phyloP scores from a whole-genome alignment of 2,329 filamentous ascomycete species.

The Fusarium drepaniforme region DNA sequence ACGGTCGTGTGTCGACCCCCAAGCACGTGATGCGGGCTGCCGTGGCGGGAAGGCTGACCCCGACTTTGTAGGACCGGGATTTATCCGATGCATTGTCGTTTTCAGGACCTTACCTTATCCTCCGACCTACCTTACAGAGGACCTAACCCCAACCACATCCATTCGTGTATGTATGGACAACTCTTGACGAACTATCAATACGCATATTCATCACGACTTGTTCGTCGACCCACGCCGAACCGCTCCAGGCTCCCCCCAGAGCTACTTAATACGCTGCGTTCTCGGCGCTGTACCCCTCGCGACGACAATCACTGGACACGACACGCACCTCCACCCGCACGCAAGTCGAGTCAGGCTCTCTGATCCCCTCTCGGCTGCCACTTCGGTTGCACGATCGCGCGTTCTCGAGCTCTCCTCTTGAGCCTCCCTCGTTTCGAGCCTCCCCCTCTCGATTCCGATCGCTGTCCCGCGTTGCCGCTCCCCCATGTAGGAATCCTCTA shows the following conservation, averaged over 20 bases:
- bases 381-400: slow-evolving; percentile 38
- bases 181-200: slow-evolving; percentile 46
- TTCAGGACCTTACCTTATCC: slow-evolving; percentile 50
- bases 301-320: slow-evolving; percentile 40
- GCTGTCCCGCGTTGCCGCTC: slow-evolving; percentile 28
- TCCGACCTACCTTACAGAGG: slow-evolving; percentile 31
- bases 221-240: slow-evolving; percentile 37
- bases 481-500: slow-evolving; percentile 52
- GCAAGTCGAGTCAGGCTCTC: slow-evolving; percentile 38
- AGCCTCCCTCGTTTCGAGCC: neutral
- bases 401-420: slow-evolving; percentile 21
- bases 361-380: slow-evolving; percentile 32
- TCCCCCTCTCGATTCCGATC: slow-evolving; percentile 26
- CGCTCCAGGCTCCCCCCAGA: slow-evolving; percentile 39
- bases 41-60: slow-evolving; percentile 12
- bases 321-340: slow-evolving; percentile 42
- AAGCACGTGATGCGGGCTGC: slow-evolving; percentile 45
- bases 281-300: slow-evolving; percentile 31
- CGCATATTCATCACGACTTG: slow-evolving; percentile 40
- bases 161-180: slow-evolving; percentile 36
- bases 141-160: slow-evolving; percentile 43
- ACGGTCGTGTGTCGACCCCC: neutral
- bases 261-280: slow-evolving; percentile 42
- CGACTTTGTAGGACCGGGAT: slow-evolving; percentile 44
- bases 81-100: slow-evolving; percentile 47